phyloP scores from a whole-genome alignment of 176 grass and related monocot genomes.

The Bolboschoenus planiculmis region DNA sequence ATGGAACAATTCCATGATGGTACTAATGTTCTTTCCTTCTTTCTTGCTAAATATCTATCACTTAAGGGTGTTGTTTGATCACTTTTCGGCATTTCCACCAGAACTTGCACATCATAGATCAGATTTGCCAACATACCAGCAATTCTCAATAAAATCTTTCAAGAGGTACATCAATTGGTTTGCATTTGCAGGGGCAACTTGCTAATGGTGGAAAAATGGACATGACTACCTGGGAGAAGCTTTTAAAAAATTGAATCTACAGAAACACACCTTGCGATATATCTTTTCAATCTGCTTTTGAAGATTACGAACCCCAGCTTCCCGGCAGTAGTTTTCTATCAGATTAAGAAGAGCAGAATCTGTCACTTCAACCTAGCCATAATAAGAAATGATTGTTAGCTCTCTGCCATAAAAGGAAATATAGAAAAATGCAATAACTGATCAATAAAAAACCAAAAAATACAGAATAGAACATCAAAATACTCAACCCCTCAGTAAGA shows the following conservation, averaged over 20 bases:
- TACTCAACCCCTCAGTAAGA: background rate
- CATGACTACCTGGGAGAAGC: background rate
- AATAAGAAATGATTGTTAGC: conserved; percentile 6
- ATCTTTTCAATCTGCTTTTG: conserved; percentile 99
- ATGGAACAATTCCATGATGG: background rate
- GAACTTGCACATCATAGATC: background rate
- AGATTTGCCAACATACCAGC: background rate
- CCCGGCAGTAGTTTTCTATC: conserved; percentile 93
- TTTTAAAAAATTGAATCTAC: background rate
- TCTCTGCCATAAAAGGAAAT: background rate
- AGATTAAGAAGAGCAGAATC: conserved; percentile 89
- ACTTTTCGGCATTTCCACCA: background rate
- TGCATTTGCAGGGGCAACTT: background rate
- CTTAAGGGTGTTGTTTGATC: background rate
- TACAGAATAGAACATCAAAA: background rate
- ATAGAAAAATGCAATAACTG: background rate
- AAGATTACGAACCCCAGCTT: conserved; percentile 98
- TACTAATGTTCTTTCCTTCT: background rate
- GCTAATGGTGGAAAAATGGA: background rate
- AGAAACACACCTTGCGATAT: conserved; percentile 81
- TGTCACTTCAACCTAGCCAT: conserved; percentile 86
- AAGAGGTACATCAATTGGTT: background rate
- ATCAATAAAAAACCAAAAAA: conserved; percentile 23
- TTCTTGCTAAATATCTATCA: background rate
- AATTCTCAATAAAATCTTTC: background rate